phyloP scores from a whole-genome alignment of 441 rosid genomes.

The Syzygium syzygioides region DNA sequence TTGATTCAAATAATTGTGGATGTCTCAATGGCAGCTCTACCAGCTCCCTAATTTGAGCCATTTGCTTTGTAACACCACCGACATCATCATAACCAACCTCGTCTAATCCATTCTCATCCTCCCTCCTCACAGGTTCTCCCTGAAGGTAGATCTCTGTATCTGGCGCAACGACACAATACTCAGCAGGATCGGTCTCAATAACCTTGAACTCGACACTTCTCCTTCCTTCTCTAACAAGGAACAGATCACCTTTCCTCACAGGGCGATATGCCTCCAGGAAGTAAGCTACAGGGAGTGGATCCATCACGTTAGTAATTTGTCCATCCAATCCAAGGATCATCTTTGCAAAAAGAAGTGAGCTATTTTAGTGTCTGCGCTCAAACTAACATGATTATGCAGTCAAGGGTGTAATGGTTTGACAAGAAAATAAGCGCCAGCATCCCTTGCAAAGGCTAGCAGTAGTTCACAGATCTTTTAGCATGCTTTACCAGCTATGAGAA shows the following conservation, averaged over 20 bases:
- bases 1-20: constrained; percentile 66
- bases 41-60: constrained; percentile 76
- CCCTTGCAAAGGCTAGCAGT: background rate
- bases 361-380: background rate
- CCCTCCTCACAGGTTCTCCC: constrained; percentile 66
- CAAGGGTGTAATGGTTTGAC: background rate
- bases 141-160: constrained; percentile 65
- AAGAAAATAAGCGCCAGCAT: background rate
- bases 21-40: constrained; percentile 72
- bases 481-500: background rate
- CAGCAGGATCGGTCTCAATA: constrained; percentile 52
- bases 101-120: constrained; percentile 60
- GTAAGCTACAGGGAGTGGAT: constrained; percentile 34
- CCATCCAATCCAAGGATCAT: background rate
- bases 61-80: constrained; percentile 70
- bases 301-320: background rate
- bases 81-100: constrained; percentile 81
- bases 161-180: constrained; percentile 60
- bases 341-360: background rate
- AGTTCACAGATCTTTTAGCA: background rate
- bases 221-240: constrained; percentile 62
- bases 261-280: constrained; percentile 69
- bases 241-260: constrained; percentile 56
- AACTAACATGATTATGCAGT: background rate
- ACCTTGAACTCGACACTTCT: constrained; percentile 64